These are phyloP conservation scores for Clarireedia homoeocarpa DNA, from an alignment of 2,329 filamentous ascomycete species.

Conservation along the genomic window DNA sequence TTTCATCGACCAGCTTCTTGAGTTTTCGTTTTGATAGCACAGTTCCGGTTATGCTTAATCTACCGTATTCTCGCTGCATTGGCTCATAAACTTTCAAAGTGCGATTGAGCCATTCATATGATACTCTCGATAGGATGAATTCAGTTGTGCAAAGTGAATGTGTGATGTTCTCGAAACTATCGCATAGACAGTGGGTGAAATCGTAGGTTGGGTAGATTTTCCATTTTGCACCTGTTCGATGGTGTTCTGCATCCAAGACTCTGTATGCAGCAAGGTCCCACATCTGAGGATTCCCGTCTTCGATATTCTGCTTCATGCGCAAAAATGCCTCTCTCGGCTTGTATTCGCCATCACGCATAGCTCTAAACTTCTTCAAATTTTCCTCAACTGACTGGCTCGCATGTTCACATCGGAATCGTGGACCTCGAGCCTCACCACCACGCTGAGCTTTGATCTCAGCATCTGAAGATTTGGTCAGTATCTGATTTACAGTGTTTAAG, in stretches of 20 bases:
- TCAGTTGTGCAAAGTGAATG: slow-evolving; percentile 92
- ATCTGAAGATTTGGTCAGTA: slow-evolving; percentile 38
- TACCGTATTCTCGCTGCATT: slow-evolving; percentile 84
- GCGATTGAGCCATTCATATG: slow-evolving; percentile 87
- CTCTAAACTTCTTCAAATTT: slow-evolving; percentile 75
- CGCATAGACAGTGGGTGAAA: slow-evolving; percentile 83
- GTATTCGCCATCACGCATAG: slow-evolving; percentile 89
- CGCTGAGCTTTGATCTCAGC: slow-evolving; percentile 80
- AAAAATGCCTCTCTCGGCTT: slow-evolving; percentile 75
- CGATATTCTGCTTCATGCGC: slow-evolving; percentile 87
- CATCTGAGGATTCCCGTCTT: slow-evolving; percentile 84
- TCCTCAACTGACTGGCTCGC: slow-evolving; percentile 66
- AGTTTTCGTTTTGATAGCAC: slow-evolving; percentile 84
- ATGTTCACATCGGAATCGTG: slow-evolving; percentile 74
- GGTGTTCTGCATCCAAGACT: slow-evolving; percentile 67
- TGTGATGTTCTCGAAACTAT: slow-evolving; percentile 86
- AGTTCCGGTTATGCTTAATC: slow-evolving; percentile 74
- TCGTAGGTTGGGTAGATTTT: slow-evolving; percentile 94
- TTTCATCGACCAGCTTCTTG: slow-evolving; percentile 66
- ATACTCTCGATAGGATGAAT: slow-evolving; percentile 75
- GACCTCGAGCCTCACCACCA: slow-evolving; percentile 64
- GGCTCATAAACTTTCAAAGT: slow-evolving; percentile 76
- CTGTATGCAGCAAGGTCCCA: slow-evolving; percentile 94
- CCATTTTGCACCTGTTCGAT: slow-evolving; percentile 77
- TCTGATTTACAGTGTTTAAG: not conserved